phyloP scores from a whole-genome alignment of 2,329 filamentous ascomycete species.

The Aspergillus caelatus region DNA sequence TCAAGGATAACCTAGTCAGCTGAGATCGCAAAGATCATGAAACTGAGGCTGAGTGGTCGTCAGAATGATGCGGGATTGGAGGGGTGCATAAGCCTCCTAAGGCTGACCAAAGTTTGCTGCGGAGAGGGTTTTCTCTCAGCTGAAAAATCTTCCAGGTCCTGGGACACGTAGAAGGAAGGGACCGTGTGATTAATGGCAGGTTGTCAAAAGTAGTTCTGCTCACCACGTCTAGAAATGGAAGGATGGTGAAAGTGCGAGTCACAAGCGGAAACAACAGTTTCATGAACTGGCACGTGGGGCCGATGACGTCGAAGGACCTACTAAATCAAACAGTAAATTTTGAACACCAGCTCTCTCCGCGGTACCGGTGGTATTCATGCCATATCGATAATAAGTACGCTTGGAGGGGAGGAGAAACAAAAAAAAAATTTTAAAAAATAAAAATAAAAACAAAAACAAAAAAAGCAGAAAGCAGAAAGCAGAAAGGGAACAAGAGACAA shows the following conservation, averaged over 20 bases:
- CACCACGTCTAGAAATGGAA: neutral
- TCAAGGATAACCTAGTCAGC: conserved; percentile 7
- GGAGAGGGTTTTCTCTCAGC: neutral
- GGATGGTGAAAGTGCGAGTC: conserved; percentile 11
- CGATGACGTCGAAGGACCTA: conserved; percentile 29
- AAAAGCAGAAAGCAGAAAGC: neutral
- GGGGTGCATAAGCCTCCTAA: conserved; percentile 13
- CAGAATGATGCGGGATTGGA: conserved; percentile 6
- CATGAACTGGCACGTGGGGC: conserved; percentile 23
- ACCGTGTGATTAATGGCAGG: neutral
- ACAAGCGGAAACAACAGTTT: conserved; percentile 9
- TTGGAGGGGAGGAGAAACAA: too few species aligned
- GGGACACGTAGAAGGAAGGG: neutral
- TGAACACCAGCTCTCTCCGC: neutral
- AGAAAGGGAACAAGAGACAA: neutral
- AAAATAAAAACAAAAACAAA: neutral
- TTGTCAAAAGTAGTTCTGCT: neutral
- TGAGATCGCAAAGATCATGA: conserved; percentile 6
- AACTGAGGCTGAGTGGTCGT: conserved; percentile 12
- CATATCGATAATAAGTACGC: too few species aligned
- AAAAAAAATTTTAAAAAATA: too few species aligned
- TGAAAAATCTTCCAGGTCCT: neutral
- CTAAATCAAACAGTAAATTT: neutral
- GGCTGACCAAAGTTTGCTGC: conserved; percentile 10
- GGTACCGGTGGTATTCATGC: too few species aligned